Percentiles rank a stretch among this genome's conserved stretches.
Conservation (phyloP, 2,329 filamentous ascomycete genomes). For the Septoria linicola region DNA sequence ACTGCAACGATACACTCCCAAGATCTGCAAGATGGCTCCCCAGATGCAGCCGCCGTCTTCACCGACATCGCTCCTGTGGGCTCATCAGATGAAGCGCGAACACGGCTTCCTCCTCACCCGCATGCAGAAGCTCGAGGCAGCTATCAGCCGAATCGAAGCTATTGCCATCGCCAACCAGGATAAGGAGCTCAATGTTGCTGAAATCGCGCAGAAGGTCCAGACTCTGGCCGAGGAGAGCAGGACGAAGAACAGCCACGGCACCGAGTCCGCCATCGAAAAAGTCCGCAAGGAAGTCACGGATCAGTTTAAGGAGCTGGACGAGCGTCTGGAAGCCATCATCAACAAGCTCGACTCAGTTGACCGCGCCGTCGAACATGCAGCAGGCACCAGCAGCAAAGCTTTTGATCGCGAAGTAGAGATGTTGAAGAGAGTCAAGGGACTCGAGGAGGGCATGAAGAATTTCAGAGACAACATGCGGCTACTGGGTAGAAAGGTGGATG, state of each 20-base stretch:
- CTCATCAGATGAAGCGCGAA: slow-evolving; percentile 42
- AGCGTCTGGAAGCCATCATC: slow-evolving; percentile 21
- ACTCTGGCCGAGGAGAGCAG: slow-evolving; percentile 6
- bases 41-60: slow-evolving; percentile 22
- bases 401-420: slow-evolving; percentile 27
- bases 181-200: slow-evolving; percentile 15
- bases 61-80: slow-evolving; percentile 41
- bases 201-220: slow-evolving; percentile 24
- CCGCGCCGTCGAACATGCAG: slow-evolving; percentile 10
- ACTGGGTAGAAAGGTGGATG: slow-evolving; percentile 23
- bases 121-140: slow-evolving; percentile 39
- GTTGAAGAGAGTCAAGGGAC: slow-evolving; percentile 26
- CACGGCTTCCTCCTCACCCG: slow-evolving; percentile 39
- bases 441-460: slow-evolving; percentile 24
- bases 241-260: slow-evolving; percentile 3
- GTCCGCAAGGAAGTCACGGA: slow-evolving; percentile 19
- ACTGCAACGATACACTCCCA: too few relatives aligned
- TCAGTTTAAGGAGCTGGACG: slow-evolving; percentile 14
- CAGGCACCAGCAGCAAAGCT: slow-evolving; percentile 21
- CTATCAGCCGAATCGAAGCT: slow-evolving; percentile 18
- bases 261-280: slow-evolving; percentile 11
- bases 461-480: slow-evolving; percentile 22
- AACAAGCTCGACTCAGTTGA: slow-evolving; percentile 23
- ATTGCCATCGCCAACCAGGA: slow-evolving; percentile 8
- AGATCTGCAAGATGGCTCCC: slow-evolving; percentile 15